These are phyloP conservation scores for Logfia minima DNA, from an alignment of 129 eudicot species.

Conservation along the genomic window DNA sequence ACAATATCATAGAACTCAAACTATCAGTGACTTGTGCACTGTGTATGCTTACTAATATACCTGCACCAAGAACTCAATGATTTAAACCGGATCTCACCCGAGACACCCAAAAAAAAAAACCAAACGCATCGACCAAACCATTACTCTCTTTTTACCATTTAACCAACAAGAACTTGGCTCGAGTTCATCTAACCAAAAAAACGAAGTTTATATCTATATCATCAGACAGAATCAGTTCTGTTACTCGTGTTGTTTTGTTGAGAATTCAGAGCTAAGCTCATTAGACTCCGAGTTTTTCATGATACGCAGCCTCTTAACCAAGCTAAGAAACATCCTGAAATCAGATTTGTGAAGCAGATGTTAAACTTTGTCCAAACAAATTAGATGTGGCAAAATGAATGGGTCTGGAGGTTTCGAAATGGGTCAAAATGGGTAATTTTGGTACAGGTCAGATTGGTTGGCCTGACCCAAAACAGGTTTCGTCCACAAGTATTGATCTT, in stretches of 20 bases:
- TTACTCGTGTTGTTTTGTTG: conserved; percentile 45
- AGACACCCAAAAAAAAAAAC: conserved; percentile 33
- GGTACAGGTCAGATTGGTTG: neutral
- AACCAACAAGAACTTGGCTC: conserved; percentile 32
- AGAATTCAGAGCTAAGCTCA: conserved; percentile 62
- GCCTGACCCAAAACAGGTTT: neutral
- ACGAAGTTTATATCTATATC: conserved; percentile 20
- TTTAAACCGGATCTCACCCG: conserved; percentile 24
- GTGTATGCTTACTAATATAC: conserved; percentile 30
- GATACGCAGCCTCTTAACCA: conserved; percentile 86
- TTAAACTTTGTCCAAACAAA: conserved; percentile 5
- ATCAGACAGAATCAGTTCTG: conserved; percentile 39
- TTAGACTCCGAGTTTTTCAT: conserved; percentile 82
- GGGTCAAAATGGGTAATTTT: neutral
- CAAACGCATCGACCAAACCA: conserved; percentile 29
- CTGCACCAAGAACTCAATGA: conserved; percentile 42
- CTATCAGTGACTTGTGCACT: conserved; percentile 41
- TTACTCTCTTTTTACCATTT: conserved; percentile 29
- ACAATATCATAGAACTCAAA: conserved; percentile 45
- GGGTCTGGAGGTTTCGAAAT: neutral
- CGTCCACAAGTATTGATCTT: neutral
- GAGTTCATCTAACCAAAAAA: conserved; percentile 35
- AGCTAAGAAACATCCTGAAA: conserved; percentile 86
- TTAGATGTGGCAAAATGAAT: neutral
- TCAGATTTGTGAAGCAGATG: conserved; percentile 2